A percentile compares a stretch with the other conserved stretches of the same genome.
phyloP scores from a whole-genome alignment of 257 asterid species.

The Ligustrum vulgare region DNA sequence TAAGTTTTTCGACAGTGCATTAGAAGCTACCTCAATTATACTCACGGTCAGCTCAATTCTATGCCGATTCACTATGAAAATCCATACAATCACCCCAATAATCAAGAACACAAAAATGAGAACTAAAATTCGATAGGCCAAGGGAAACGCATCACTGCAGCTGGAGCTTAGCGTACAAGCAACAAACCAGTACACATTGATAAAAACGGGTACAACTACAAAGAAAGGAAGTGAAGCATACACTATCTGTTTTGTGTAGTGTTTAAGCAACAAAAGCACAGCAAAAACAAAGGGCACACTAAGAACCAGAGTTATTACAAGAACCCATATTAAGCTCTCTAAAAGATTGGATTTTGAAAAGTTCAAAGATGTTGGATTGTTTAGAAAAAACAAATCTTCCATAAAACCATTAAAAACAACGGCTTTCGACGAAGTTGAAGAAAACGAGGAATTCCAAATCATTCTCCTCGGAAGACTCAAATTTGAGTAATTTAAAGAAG shows the following conservation, averaged over 20 bases:
- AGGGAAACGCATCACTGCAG: conserved; percentile 75
- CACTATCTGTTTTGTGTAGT: conserved; percentile 84
- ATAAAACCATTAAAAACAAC: neutral
- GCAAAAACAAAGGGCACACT: conserved; percentile 60
- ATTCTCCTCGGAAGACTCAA: conserved; percentile 3
- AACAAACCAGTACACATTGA: conserved; percentile 87
- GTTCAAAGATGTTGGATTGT: conserved; percentile 30
- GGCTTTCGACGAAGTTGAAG: conserved; percentile 9
- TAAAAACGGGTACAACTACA: conserved; percentile 66
- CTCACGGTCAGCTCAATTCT: conserved; percentile 89
- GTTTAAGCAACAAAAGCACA: conserved; percentile 73
- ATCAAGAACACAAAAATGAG: conserved; percentile 75
- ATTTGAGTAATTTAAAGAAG: conserved; percentile 12
- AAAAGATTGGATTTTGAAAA: conserved; percentile 38
- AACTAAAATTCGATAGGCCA: conserved; percentile 64
- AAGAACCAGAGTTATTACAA: conserved; percentile 62
- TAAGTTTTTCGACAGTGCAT: conserved; percentile 67
- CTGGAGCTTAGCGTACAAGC: conserved; percentile 74
- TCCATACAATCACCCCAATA: conserved; percentile 85
- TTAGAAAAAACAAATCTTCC: conserved; percentile 14
- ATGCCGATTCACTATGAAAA: conserved; percentile 77
- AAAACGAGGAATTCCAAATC: conserved; percentile 8
- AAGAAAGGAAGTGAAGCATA: conserved; percentile 83
- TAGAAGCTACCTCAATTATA: conserved; percentile 70
- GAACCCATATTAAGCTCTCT: conserved; percentile 80